Conservation (phyloP, 768 basidiomycete species). For the Calocybe cyanea region DNA sequence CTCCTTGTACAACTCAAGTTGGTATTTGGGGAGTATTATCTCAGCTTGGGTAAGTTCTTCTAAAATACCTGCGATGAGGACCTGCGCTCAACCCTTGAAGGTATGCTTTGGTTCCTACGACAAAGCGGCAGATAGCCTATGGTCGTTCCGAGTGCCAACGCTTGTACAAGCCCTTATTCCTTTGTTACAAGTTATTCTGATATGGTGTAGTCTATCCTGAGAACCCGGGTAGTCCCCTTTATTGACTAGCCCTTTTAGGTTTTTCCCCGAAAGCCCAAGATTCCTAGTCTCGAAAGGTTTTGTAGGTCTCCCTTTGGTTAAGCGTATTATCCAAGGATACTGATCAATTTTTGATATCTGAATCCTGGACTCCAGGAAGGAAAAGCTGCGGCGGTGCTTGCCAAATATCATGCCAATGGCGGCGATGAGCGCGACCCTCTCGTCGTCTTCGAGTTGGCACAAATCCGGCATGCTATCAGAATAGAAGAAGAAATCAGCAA, state of each 20-base stretch:
- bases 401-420: conserved; percentile 69
- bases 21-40: conserved; percentile 72
- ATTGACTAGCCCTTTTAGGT: conserved; percentile 31
- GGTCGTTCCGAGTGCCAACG: conserved; percentile 68
- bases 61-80: background rate
- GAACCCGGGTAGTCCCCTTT: background rate
- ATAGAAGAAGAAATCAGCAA: conserved; percentile 54
- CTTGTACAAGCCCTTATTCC: conserved; percentile 60
- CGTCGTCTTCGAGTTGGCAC: conserved; percentile 52
- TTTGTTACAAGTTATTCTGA: conserved; percentile 46
- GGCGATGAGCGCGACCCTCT: conserved; percentile 58
- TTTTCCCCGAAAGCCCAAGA: conserved; percentile 66
- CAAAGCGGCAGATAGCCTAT: conserved; percentile 32
- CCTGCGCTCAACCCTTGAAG: conserved; percentile 15
- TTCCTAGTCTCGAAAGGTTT: conserved; percentile 60
- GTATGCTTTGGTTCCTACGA: conserved; percentile 42
- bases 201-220: conserved; percentile 37
- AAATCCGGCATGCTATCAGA: conserved; percentile 66
- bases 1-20: conserved; percentile 65
- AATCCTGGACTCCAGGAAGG: conserved; percentile 41
- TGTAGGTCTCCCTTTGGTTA: conserved; percentile 27
- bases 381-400: conserved; percentile 56
- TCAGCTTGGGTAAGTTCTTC: conserved; percentile 39
- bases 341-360: too few species aligned
- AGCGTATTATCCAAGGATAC: background rate